These are phyloP conservation scores for Lasiodiplodia theobromae DNA, from an alignment of 2,329 filamentous ascomycete species.

Conservation along the genomic window DNA sequence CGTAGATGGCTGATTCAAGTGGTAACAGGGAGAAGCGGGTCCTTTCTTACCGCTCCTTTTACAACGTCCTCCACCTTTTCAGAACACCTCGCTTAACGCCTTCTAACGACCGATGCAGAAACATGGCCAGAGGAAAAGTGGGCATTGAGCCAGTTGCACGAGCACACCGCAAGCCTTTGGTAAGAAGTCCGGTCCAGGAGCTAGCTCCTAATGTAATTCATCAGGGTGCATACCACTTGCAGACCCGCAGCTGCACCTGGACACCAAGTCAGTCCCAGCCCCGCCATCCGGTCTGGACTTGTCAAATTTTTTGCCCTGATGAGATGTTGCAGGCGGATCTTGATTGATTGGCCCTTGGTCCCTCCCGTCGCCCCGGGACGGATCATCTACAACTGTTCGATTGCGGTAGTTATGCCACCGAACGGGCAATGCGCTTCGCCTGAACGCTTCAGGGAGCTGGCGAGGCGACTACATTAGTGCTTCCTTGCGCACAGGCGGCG, in stretches of 20 bases:
- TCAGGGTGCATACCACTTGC: neutral
- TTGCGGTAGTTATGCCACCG: conserved; percentile 3
- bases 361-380: neutral
- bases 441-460: neutral
- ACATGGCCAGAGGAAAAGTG: conserved; percentile 10
- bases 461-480: conserved; percentile 2
- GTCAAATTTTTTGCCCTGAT: conserved; percentile 8
- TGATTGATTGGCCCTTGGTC: neutral
- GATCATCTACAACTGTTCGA: neutral
- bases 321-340: conserved; percentile 14
- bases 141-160: conserved; percentile 3
- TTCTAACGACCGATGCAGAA: conserved; percentile 3
- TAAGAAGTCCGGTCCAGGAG: neutral
- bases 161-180: conserved; percentile 1
- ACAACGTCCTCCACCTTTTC: conserved; percentile 9
- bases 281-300: conserved; percentile 16
- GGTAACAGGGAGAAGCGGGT: conserved; percentile 4
- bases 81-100: conserved; percentile 12
- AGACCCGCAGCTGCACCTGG: conserved; percentile 6
- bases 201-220: neutral
- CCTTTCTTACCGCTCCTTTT: conserved; percentile 24
- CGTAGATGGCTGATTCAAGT: conserved; percentile 27
- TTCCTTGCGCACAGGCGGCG: neutral
- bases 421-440: conserved; percentile 18
- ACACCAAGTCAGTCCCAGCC: conserved; percentile 12